A percentile compares a stretch with the other conserved stretches of the same genome.
phyloP scores from a whole-genome alignment of 345 rosid genomes.

The Arabidopsis thaliana region DNA sequence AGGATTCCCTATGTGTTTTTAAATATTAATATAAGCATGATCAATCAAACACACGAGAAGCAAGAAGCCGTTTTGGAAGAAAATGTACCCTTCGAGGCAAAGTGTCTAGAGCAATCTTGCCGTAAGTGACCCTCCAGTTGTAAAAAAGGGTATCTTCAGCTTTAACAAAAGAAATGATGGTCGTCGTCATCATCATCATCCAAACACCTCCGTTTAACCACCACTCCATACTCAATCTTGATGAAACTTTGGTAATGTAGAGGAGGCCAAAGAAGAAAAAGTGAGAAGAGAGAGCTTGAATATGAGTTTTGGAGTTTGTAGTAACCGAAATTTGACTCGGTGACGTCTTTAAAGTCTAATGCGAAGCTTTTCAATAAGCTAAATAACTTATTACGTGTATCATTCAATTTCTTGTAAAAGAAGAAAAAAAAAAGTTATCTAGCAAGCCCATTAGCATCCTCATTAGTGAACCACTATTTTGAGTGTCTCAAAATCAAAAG shows the following conservation, averaged over 20 bases:
- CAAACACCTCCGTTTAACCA: conserved; percentile 24
- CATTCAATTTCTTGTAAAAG: conserved; percentile 1
- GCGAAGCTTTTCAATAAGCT: conserved; percentile 24
- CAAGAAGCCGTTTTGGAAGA: conserved; percentile 5
- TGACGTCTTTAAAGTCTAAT: conserved; percentile 32
- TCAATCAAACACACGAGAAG: conserved; percentile 15
- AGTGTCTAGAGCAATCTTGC: conserved; percentile 61
- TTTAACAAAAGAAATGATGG: conserved; percentile 31
- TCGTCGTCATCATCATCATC: conserved; percentile 8
- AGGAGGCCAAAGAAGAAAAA: background rate
- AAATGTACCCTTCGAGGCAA: conserved; percentile 54
- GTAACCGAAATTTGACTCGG: conserved; percentile 9
- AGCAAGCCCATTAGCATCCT: background rate
- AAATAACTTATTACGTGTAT: conserved; percentile 34
- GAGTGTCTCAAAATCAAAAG: no score
- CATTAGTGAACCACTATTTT: no score
- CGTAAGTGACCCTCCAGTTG: conserved; percentile 75
- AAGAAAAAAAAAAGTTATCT: background rate
- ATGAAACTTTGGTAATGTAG: background rate
- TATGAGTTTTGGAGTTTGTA: background rate
- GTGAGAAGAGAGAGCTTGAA: background rate
- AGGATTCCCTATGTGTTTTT: conserved; percentile 70
- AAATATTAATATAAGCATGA: background rate
- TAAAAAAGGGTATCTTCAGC: conserved; percentile 68
- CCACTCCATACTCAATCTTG: conserved; percentile 31